phyloP scores from a whole-genome alignment of 2,329 filamentous ascomycete species.

The Apiospora hydei region DNA sequence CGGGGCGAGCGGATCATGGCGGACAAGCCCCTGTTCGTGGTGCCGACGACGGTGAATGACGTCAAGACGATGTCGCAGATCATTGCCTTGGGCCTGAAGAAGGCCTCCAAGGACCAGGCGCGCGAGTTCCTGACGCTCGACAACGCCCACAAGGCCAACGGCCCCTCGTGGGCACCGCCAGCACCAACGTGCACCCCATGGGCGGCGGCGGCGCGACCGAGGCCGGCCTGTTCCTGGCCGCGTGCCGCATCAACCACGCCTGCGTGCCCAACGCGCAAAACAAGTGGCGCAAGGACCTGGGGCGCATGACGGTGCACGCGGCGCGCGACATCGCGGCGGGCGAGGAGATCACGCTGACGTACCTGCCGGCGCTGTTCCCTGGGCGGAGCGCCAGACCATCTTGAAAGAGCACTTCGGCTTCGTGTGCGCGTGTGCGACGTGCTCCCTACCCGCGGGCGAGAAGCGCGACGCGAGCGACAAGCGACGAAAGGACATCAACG shows the following conservation, averaged over 20 bases:
- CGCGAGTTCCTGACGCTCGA: slow-evolving; percentile 22
- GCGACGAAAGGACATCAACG: slow-evolving; percentile 26
- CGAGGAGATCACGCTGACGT: slow-evolving; percentile 35
- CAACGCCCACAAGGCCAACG: slow-evolving; percentile 30
- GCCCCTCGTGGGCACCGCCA: slow-evolving; percentile 33
- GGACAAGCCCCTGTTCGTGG: slow-evolving; percentile 34
- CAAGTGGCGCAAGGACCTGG: slow-evolving; percentile 32
- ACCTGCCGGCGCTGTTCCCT: slow-evolving; percentile 31
- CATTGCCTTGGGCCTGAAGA: slow-evolving; percentile 28
- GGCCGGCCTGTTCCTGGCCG: slow-evolving; percentile 33
- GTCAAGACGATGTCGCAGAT: slow-evolving; percentile 31
- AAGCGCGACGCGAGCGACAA: slow-evolving; percentile 22
- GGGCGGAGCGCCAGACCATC: slow-evolving; percentile 27
- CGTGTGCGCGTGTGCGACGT: slow-evolving; percentile 33
- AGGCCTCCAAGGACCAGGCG: slow-evolving; percentile 25
- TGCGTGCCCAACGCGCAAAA: slow-evolving; percentile 38
- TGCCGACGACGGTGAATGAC: slow-evolving; percentile 31
- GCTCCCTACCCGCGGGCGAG: slow-evolving; percentile 26
- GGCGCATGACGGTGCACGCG: slow-evolving; percentile 35
- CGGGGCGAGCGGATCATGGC: slow-evolving; percentile 39
- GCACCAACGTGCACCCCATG: slow-evolving; percentile 36
- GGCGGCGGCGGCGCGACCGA: slow-evolving; percentile 23
- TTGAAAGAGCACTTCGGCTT: slow-evolving; percentile 34
- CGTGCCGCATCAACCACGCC: slow-evolving; percentile 37
- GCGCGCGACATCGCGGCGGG: slow-evolving; percentile 33